phyloP scores from a whole-genome alignment of 805 yeast species.

The Nakazawaea laoshanensis region DNA sequence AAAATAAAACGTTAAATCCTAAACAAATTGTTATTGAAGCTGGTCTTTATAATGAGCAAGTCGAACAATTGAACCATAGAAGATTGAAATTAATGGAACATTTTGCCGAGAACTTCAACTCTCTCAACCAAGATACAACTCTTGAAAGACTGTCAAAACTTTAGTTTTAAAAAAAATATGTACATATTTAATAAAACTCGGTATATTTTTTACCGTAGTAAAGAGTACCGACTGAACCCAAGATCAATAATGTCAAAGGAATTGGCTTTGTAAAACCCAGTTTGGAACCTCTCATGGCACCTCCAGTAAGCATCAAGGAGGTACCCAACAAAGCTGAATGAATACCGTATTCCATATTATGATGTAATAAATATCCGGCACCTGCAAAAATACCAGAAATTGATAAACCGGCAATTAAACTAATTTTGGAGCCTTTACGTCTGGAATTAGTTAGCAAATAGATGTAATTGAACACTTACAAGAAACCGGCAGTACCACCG shows the following conservation, averaged over 20 bases:
- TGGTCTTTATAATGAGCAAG: conserved; percentile 48
- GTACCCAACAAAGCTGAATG: conserved; percentile 75
- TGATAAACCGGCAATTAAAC: conserved; percentile 67
- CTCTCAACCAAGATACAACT: too few species aligned
- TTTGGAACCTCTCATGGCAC: conserved; percentile 60
- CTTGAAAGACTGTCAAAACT: neutral
- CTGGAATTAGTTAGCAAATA: conserved; percentile 10
- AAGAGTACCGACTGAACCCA: conserved; percentile 56
- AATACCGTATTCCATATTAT: conserved; percentile 73
- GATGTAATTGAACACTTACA: conserved; percentile 22
- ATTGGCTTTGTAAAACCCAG: conserved; percentile 61
- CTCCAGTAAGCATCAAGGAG: conserved; percentile 56
- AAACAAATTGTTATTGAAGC: conserved; percentile 44
- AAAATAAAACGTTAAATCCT: conserved; percentile 69
- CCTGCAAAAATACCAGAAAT: conserved; percentile 53
- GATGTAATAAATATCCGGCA: conserved; percentile 66
- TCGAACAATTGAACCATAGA: conserved; percentile 28
- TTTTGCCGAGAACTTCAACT: conserved; percentile 24
- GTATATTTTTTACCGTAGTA: conserved; percentile 72
- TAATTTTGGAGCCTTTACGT: conserved; percentile 69
- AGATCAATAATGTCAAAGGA: conserved; percentile 53
- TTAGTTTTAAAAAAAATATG: neutral
- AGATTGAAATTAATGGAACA: conserved; percentile 32
- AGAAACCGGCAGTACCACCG: conserved; percentile 67
- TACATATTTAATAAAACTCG: conserved; percentile 43